Percentiles rank a stretch among this genome's conserved stretches.
Conservation (phyloP, 2,329 filamentous ascomycete genomes). For the Helminthosporium solani region DNA sequence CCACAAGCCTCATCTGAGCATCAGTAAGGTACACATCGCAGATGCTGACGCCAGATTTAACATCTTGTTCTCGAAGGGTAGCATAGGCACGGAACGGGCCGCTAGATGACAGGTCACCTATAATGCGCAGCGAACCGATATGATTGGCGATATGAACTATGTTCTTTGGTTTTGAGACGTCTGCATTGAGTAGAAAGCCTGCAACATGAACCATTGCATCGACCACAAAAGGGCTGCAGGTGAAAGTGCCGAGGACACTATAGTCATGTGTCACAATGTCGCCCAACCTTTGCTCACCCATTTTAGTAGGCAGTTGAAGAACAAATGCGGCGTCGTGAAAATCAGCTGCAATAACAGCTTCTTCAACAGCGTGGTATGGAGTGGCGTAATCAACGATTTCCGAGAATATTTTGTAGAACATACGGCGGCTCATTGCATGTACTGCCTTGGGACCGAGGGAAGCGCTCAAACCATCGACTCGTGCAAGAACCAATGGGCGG, state of each 20-base stretch:
- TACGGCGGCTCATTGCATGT: not conserved
- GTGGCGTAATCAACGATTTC: not conserved
- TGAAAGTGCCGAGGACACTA: conserved; percentile 2
- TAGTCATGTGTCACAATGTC: too few species aligned
- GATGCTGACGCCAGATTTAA: not conserved
- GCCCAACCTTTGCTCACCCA: too few species aligned
- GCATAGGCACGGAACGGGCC: too few species aligned
- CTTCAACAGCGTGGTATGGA: not conserved
- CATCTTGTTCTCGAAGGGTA: not conserved
- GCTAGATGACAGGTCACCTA: conserved; percentile 3
- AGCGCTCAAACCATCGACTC: not conserved
- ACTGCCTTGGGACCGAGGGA: not conserved
- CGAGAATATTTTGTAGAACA: not conserved
- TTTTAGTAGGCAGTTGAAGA: not conserved
- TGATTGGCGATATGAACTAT: conserved; percentile 1
- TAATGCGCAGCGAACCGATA: not conserved
- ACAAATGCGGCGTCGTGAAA: not conserved
- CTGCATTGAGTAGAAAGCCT: conserved; percentile 2
- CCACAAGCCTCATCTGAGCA: not conserved
- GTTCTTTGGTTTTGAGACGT: conserved; percentile 1
- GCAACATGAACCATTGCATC: not conserved
- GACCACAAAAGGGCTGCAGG: not conserved
- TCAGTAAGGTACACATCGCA: not conserved
- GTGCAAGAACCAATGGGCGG: not conserved
- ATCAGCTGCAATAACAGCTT: not conserved